Evolutionary conservation across 495 filamentous ascomycete species (phyloP).

Genomic region (Neurospora sp.): DNA sequence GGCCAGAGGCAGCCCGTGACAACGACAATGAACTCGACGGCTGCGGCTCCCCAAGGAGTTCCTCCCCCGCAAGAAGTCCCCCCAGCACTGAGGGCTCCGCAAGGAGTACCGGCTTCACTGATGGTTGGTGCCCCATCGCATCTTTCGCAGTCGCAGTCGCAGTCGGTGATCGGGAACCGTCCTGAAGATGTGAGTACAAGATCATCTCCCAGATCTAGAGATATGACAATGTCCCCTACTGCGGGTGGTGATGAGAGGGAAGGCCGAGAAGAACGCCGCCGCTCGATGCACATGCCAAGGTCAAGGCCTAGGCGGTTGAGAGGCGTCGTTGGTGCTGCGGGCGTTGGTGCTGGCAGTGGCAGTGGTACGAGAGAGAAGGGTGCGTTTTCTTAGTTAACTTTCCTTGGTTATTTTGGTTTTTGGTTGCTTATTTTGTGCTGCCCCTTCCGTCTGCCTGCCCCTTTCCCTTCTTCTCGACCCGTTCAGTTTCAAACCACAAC

Average conservation of each 20-base stretch:
- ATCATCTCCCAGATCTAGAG: constrained; percentile 21
- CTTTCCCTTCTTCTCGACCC: not conserved
- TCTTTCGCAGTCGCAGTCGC: not conserved
- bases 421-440: not conserved
- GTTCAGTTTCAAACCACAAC: not conserved
- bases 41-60: not conserved
- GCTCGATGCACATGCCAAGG: not conserved
- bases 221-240: constrained; percentile 5
- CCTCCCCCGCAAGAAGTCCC: constrained; percentile 17
- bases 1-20: too few species aligned
- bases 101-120: constrained; percentile 14
- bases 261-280: not conserved
- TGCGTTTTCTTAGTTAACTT: not conserved
- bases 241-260: constrained; percentile 15
- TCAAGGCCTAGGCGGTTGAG: not conserved
- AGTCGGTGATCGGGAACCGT: constrained; percentile 5
- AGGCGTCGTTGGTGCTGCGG: not conserved
- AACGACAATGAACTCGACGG: too few species aligned
- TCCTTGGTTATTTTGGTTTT: not conserved
- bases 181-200: constrained; percentile 30
- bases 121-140: not conserved
- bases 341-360: not conserved
- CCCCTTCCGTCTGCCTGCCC: not conserved
- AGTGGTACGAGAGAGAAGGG: not conserved
- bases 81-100: constrained; percentile 15